Base-by-base conservation (phyloP, 305 asterid species). In the Lippia alba region DNA sequence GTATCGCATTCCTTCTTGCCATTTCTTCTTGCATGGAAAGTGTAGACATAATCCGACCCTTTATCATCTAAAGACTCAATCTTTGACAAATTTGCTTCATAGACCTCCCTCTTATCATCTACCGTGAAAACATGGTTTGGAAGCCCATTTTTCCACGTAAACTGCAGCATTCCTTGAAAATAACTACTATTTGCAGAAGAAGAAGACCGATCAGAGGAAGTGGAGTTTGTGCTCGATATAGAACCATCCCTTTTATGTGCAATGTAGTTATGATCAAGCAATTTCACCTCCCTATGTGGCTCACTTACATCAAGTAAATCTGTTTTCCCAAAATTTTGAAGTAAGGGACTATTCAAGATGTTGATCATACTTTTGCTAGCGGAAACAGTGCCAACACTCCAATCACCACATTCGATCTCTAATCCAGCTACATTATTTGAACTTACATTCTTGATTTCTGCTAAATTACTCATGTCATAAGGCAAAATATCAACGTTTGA, bases 91-190 rank as follows among this genome's bases (percentile, higher is more conserved):
- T 84, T 74, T 19, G 96, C 94, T 12, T 80, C 70, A 70, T 87
- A 89, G 48, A 86, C 81, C 76, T 91, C 96, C 73, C 73, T 83
- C 67, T 81, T 90, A 67, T 84, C 96, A 75, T 89, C 96, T 40
- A 91, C 79, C 8, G 92, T 85, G 81, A 91, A 89, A 59, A 89
- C 81, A 69, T 80, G 87, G 80, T 74, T 82, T 0, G 93, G 94
- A 12, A 81, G 65, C 62, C 97, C 96, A 12, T 87, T 78, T 75
- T 79, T 89, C 97, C 96, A 88, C 4, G 91, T 78, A 71, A 86
- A 82, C 77, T 88, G 90, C 64, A 94, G 81, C 96, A 85, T 91
- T 76, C 94, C 97, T 69, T 89, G 99, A 74, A 80, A 86, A n/a
- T 80, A 70, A 45, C 64, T 30, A n/a, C 86, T 73, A 44, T 78